Base-by-base conservation (phyloP, 768 basidiomycete species). In the Boletus reticulatus region DNA sequence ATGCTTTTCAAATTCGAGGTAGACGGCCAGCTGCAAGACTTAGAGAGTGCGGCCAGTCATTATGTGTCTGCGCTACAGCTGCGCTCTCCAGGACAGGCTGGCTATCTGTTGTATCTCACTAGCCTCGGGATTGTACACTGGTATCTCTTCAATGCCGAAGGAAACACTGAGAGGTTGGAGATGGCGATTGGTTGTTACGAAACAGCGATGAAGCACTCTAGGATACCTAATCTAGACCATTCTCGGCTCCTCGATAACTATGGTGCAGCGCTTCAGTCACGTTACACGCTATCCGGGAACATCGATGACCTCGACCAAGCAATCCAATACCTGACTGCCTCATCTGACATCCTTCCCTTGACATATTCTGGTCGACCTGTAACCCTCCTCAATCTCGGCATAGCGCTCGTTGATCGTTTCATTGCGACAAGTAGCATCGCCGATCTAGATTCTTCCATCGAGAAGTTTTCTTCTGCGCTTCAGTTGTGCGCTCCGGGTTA, bases 1-100 rank as follows among this genome's bases (percentile, higher is more conserved):
- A 53, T 72, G 24, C 47, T 54, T 20, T 6, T 32, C 55, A 66
- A 54, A 22, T 75, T 65, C 58, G 63, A 68, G 34, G 27, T 50
- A 16, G 54, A 65, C 6, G 63, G 68, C 4, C 52, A 62, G 13
- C 38, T 54, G 19, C 52, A 56, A 45, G 69, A 74, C 50, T 34
- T 75, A 31, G 60, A 72, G 43, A 51, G 22, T 37, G 52, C 67
- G 42, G 43, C 22, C 5, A 39, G 31, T 32, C 10, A 59, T 36
- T 53, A 52, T 37, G 36, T 20, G 12, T 50, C 55, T 44, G 67
- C 68, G 4, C 42, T 70, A 24, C 45, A 55, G 43, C 32, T 67
- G 41, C 50, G 43, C 20, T 49, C 63, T 38, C 60, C 63, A 2
- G 59, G 59, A 24, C 52, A 58, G 32, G 42, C 53, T 4, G 57